phyloP scores from a whole-genome alignment of 768 basidiomycete genomes.

The Suillus subalutaceus region DNA sequence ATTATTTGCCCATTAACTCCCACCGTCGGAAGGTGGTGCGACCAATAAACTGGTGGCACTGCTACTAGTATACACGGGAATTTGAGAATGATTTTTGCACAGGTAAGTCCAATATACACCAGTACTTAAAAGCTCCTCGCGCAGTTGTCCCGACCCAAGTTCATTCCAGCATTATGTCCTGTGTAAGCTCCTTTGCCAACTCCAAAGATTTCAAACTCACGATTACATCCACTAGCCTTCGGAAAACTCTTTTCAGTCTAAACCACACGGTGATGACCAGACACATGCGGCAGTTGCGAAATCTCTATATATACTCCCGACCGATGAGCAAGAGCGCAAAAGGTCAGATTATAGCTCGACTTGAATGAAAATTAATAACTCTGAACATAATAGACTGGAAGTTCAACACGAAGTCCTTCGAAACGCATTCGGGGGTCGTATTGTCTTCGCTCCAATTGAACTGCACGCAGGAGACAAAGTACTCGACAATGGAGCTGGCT shows the following conservation, averaged over 20 bases:
- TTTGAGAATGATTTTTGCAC: background rate
- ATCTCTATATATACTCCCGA: constrained; percentile 26
- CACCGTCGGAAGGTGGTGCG: background rate
- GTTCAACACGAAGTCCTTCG: constrained; percentile 26
- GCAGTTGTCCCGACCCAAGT: too few species aligned
- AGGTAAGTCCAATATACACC: background rate
- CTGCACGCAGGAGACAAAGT: constrained; percentile 22
- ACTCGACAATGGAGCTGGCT: constrained; percentile 26
- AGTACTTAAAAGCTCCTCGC: background rate
- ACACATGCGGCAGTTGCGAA: background rate
- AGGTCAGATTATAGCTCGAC: constrained; percentile 14
- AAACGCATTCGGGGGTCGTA: constrained; percentile 23
- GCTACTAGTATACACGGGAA: background rate
- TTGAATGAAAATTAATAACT: background rate
- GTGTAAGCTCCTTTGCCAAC: background rate
- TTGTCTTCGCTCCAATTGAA: constrained; percentile 23
- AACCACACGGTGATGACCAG: background rate
- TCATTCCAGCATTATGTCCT: background rate
- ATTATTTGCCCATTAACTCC: background rate
- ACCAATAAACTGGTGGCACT: background rate
- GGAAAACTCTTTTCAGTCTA: background rate
- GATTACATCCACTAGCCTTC: background rate
- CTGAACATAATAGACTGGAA: constrained; percentile 11
- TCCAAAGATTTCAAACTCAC: background rate
- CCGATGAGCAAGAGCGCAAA: constrained; percentile 28